phyloP scores from a whole-genome alignment of 2,329 filamentous ascomycete species.

The Clonostachys rosea region DNA sequence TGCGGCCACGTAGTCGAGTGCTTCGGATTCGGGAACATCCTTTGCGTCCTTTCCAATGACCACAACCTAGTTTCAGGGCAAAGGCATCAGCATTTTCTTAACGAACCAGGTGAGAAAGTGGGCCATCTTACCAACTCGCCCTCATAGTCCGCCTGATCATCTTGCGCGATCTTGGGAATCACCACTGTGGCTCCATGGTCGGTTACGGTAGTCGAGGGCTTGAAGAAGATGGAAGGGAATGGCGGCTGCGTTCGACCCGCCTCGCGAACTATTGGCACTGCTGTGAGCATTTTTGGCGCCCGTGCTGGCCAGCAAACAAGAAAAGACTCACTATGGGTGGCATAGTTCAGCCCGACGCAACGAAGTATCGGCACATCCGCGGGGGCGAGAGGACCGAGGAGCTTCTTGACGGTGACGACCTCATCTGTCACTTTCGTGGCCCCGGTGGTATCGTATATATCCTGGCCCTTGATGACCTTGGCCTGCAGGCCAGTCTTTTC shows the following conservation, averaged over 20 bases:
- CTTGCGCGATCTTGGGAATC: constrained; percentile 42
- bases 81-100: too few species aligned
- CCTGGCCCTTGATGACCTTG: constrained; percentile 37
- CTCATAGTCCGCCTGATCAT: constrained; percentile 42
- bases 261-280: constrained; percentile 49
- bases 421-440: constrained; percentile 42
- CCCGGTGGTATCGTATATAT: constrained; percentile 47
- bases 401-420: constrained; percentile 43
- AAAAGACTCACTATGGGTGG: constrained; percentile 40
- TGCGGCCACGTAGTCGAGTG: constrained; percentile 41
- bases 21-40: neutral
- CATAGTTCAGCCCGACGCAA: constrained; percentile 57
- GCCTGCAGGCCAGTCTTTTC: constrained; percentile 43
- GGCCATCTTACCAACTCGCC: constrained; percentile 30
- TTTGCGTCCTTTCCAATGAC: constrained; percentile 42
- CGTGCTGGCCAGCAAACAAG: too few species aligned
- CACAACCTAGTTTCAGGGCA: constrained; percentile 10
- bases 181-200: constrained; percentile 29
- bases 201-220: constrained; percentile 34
- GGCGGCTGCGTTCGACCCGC: constrained; percentile 43
- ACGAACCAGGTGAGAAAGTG: constrained; percentile 5
- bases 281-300: constrained; percentile 45
- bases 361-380: constrained; percentile 50
- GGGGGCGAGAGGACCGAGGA: constrained; percentile 45
- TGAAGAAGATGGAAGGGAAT: constrained; percentile 45